A percentile compares a stretch with the other conserved stretches of the same genome.
These are phyloP conservation scores for Fistulinella prunicolor DNA, from an alignment of 768 basidiomycete genomes.

Conservation along the genomic window DNA sequence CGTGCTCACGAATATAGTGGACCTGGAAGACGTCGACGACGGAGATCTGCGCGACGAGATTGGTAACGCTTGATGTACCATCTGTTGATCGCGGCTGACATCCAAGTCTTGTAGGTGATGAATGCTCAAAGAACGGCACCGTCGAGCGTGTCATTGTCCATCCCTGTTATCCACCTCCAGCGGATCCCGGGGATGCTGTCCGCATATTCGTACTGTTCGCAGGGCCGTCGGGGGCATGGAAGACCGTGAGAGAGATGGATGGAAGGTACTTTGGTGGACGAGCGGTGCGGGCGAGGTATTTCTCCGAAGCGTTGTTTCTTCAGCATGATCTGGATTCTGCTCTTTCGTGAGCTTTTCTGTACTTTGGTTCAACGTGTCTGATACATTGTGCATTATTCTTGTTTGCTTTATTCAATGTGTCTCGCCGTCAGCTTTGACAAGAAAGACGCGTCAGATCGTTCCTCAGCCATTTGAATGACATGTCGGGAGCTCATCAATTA, in stretches of 20 bases:
- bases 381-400: not conserved
- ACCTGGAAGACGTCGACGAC: conserved; percentile 77
- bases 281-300: conserved; percentile 79
- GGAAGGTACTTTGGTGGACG: conserved; percentile 91
- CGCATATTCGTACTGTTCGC: conserved; percentile 90
- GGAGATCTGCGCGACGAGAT: conserved; percentile 86
- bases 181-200: conserved; percentile 73
- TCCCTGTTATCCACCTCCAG: conserved; percentile 61
- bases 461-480: too few species aligned
- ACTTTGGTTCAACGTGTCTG: not conserved
- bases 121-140: conserved; percentile 87
- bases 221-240: conserved; percentile 94
- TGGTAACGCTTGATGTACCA: conserved; percentile 46
- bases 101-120: conserved; percentile 56
- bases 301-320: conserved; percentile 56
- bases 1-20: conserved; percentile 88
- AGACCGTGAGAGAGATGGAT: conserved; percentile 89
- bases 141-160: conserved; percentile 91
- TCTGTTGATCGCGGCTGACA: not conserved
- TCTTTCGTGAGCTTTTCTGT: conserved; percentile 13
- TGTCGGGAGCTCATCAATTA: too few species aligned
- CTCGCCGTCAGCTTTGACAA: too few species aligned
- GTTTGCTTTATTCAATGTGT: not conserved
- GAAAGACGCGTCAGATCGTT: too few species aligned
- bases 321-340: conserved; percentile 49